Percentiles rank a stretch among this genome's conserved stretches.
phyloP scores from a whole-genome alignment of 257 asterid species.

The Solanum tarapatanum region DNA sequence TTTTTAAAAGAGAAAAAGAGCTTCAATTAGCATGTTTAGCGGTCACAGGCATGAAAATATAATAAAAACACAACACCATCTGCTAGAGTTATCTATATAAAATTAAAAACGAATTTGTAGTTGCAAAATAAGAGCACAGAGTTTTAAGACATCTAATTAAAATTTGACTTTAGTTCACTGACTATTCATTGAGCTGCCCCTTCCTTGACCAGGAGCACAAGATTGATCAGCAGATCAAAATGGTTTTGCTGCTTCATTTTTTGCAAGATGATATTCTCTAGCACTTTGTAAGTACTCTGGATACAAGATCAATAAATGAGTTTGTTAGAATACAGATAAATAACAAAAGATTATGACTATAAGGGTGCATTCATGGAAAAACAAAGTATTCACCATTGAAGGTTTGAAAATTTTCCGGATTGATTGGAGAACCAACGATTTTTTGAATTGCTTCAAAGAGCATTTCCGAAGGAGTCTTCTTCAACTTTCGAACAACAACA shows the following conservation, averaged over 20 bases:
- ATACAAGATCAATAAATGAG: background rate
- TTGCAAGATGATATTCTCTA: constrained; percentile 42
- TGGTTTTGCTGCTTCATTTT: constrained; percentile 25
- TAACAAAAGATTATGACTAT: too few relatives aligned
- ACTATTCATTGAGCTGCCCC: background rate
- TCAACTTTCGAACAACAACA: constrained; percentile 66
- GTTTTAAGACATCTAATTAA: background rate
- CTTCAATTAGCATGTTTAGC: background rate
- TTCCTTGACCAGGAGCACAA: background rate
- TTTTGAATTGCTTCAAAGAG: constrained; percentile 49
- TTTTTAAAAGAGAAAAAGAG: background rate
- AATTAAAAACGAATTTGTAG: background rate
- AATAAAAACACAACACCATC: background rate
- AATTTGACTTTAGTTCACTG: background rate
- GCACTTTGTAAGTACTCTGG: constrained; percentile 63
- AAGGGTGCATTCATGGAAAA: background rate
- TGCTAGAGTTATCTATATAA: background rate
- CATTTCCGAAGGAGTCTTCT: constrained; percentile 44
- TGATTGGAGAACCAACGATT: constrained; percentile 45
- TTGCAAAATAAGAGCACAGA: background rate
- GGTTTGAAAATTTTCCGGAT: constrained; percentile 38
- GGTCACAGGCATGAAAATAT: background rate
- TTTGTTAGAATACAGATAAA: background rate
- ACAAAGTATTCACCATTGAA: constrained; percentile 57
- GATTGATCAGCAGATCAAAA: constrained; percentile 10